Conservation (phyloP, 441 rosid genomes). For the Rhodomyrtus psidioides region DNA sequence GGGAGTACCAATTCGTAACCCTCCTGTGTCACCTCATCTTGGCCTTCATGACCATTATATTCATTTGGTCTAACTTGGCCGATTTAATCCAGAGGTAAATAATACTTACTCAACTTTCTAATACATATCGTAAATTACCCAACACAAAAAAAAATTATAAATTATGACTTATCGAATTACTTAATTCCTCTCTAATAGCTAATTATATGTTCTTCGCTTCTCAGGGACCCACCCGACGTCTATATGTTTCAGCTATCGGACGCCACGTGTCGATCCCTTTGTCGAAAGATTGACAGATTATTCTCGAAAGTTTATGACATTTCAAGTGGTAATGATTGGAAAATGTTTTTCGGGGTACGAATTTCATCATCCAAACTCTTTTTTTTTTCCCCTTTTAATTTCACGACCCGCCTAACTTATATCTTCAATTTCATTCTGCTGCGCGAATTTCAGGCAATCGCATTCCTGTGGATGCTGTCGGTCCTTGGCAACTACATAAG, state of each 20-base stretch:
- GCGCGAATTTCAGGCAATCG: conserved; percentile 24
- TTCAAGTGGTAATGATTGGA: conserved; percentile 33
- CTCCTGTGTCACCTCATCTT: conserved; percentile 36
- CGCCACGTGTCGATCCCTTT: conserved; percentile 18
- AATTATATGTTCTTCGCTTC: neutral
- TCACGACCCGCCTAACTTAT: neutral
- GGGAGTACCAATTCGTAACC: conserved; percentile 41
- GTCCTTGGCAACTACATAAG: conserved; percentile 32
- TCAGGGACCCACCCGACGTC: conserved; percentile 34
- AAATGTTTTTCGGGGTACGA: conserved; percentile 29
- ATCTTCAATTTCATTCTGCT: neutral
- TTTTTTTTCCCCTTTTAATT: neutral
- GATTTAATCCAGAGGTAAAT: conserved; percentile 23
- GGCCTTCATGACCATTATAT: conserved; percentile 19
- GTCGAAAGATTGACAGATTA: conserved; percentile 19
- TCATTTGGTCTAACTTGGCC: conserved; percentile 37
- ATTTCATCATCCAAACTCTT: neutral
- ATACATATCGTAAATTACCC: too few relatives aligned
- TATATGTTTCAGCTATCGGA: conserved; percentile 26
- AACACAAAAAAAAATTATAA: too few relatives aligned
- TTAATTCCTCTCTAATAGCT: too few relatives aligned
- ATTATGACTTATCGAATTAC: neutral
- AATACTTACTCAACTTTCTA: neutral
- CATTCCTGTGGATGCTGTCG: conserved; percentile 37
- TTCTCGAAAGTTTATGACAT: conserved; percentile 22